These are phyloP conservation scores for Fusarium aywerte DNA, from an alignment of 2,329 filamentous ascomycete species.

Conservation along the genomic window DNA sequence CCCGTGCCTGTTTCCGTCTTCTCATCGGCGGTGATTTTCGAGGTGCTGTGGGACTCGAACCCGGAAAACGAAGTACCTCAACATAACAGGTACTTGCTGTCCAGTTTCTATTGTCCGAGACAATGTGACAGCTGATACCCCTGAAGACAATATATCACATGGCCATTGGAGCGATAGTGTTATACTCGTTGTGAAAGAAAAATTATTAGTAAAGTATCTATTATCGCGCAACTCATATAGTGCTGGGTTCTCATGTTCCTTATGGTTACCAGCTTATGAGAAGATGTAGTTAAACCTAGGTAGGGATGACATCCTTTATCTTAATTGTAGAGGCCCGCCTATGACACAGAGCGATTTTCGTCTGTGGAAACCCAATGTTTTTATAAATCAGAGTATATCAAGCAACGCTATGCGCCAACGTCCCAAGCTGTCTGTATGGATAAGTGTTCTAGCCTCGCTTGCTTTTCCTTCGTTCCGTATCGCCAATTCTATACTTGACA, in stretches of 20 bases:
- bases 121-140: slow-evolving; percentile 10
- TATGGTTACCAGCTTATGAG: too few relatives aligned
- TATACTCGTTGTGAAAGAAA: background rate
- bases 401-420: background rate
- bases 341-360: background rate
- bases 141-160: background rate
- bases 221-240: background rate
- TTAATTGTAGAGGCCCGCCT: too few relatives aligned
- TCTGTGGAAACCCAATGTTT: background rate
- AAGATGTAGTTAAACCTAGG: too few relatives aligned
- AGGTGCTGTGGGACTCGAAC: background rate
- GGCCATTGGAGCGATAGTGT: background rate
- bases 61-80: background rate
- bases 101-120: background rate
- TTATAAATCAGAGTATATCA: slow-evolving; percentile 6
- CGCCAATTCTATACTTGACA: background rate
- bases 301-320: too few relatives aligned
- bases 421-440: background rate
- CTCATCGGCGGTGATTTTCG: background rate
- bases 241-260: background rate
- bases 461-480: background rate
- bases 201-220: too few relatives aligned
- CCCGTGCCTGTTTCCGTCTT: background rate
- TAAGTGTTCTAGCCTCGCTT: background rate
- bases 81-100: background rate